Percentiles rank a stretch among this genome's conserved stretches.
phyloP scores from a whole-genome alignment of 176 grass and related monocot species.

The Dendrocalamus sinicus region DNA sequence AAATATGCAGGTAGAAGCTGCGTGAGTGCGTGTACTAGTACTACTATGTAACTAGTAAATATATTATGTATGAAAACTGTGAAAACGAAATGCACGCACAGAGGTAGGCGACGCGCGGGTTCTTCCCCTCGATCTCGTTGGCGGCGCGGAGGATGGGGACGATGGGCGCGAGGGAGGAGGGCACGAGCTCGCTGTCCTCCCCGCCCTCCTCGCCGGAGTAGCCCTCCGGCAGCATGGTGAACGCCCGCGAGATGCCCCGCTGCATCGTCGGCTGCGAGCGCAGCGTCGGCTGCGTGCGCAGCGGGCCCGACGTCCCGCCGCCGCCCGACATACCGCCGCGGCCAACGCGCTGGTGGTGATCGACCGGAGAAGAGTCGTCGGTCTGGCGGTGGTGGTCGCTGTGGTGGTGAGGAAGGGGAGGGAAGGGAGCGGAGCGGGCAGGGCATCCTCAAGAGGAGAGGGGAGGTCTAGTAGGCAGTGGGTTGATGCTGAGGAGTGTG shows the following conservation, averaged over 20 bases:
- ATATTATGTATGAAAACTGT: background rate
- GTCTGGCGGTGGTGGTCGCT: background rate
- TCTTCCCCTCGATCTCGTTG: conserved; percentile 82
- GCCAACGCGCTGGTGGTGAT: background rate
- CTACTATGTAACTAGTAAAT: background rate
- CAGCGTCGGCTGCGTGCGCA: too few species aligned
- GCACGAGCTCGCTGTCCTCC: conserved; percentile 86
- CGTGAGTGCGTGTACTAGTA: too few species aligned
- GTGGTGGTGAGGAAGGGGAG: background rate
- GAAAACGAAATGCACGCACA: conserved; percentile 45
- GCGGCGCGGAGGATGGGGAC: conserved; percentile 91
- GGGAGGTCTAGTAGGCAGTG: too few species aligned
- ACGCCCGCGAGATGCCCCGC: conserved; percentile 42
- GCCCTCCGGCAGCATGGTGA: conserved; percentile 42
- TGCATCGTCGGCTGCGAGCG: conserved; percentile 16
- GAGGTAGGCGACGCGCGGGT: conserved; percentile 86
- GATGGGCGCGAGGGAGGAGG: conserved; percentile 69
- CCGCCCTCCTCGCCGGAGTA: conserved; percentile 47
- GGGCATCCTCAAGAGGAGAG: conserved; percentile 48
- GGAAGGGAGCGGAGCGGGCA: conserved; percentile 24
- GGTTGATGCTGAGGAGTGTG: background rate
- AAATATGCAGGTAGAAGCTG: too few species aligned
- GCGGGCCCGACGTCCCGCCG: conserved; percentile 29
- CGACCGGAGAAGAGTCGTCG: too few species aligned
- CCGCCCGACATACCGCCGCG: conserved; percentile 45